Evolutionary conservation across 768 basidiomycete species (phyloP).

Genomic region (Boletus sp.): DNA sequence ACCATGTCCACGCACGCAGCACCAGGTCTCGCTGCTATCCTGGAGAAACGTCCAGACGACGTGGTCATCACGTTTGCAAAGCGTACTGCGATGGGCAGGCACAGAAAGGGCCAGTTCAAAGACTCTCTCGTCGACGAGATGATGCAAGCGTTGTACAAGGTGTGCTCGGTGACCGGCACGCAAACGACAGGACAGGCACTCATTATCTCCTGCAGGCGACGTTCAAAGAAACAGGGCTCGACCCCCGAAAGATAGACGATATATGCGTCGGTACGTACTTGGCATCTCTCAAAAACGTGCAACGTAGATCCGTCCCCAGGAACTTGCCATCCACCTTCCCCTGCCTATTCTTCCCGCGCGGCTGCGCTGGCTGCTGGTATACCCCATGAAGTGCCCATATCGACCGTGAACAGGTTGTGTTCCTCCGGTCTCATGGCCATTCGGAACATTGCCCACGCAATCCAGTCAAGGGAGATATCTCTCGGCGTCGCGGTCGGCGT

Average conservation of each 20-base stretch:
- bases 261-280: conserved; percentile 71
- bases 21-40: conserved; percentile 48
- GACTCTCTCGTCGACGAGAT: conserved; percentile 87
- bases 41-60: conserved; percentile 75
- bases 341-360: conserved; percentile 78
- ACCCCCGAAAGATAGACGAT: conserved; percentile 73
- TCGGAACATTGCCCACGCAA: conserved; percentile 83
- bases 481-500: conserved; percentile 83
- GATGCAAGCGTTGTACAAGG: conserved; percentile 79
- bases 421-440: conserved; percentile 95
- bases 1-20: conserved; percentile 35
- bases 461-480: conserved; percentile 78
- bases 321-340: conserved; percentile 81
- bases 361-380: conserved; percentile 89
- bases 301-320: conserved; percentile 39
- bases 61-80: conserved; percentile 89
- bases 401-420: conserved; percentile 90
- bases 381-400: conserved; percentile 82
- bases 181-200: not conserved
- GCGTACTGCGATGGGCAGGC: conserved; percentile 84
- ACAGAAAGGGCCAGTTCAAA: conserved; percentile 91
- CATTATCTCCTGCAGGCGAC: conserved; percentile 48
- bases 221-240: conserved; percentile 60
- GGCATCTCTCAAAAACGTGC: not conserved
- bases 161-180: conserved; percentile 24